Evolutionary conservation across 2,329 filamentous ascomycete genomes (phyloP), one percentile per base, ranked within the genome.

Genomic region (Penicillium sp.): DNA sequence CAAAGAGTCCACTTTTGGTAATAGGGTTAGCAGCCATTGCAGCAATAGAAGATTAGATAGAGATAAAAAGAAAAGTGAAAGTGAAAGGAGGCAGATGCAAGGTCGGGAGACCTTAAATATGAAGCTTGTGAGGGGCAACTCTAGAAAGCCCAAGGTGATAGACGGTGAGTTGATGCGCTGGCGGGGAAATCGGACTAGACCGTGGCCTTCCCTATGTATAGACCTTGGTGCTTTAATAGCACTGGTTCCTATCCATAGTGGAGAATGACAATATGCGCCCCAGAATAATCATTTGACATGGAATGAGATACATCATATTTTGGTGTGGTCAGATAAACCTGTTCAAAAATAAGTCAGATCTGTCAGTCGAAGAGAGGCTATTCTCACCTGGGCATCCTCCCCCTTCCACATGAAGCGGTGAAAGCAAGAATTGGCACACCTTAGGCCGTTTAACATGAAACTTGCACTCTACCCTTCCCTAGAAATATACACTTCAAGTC

Each of bases 1-100:
- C 74, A 68, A 88, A 88, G 33, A 62, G 72, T 72, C 55, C 84
- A 81, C 57, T 76, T 27, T 69, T 64, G 34, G 68, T 66, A 50
- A 75, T 61, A 9, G 73, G 72, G 51, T 63, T 69, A 57, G 68
- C 69, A 63, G 72, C 70, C 71, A 74, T 76, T 58, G 44, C 65
- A 59, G 47, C 23, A 16, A 50, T 34, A 50, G 43, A 31, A 38
- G 27, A 49, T 31, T 45, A n/a, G 31, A 31, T 11, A 38, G 21
- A 49, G 16, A 31, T 36, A 29, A 25, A 25, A 29, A 43, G 19
- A 25, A 52, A 27, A 45, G 36, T 19, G 21, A 39, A 33, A 21
- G 44, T 16, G 8, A 27, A 44, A 56, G n/a, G 33, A 58, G 33
- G 15, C 29, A 59, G 36, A 36, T 38, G 25, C 16, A 45, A 47